These are phyloP conservation scores for Vitis rupestris DNA, from an alignment of 164 flowering plant species.

Conservation along the genomic window DNA sequence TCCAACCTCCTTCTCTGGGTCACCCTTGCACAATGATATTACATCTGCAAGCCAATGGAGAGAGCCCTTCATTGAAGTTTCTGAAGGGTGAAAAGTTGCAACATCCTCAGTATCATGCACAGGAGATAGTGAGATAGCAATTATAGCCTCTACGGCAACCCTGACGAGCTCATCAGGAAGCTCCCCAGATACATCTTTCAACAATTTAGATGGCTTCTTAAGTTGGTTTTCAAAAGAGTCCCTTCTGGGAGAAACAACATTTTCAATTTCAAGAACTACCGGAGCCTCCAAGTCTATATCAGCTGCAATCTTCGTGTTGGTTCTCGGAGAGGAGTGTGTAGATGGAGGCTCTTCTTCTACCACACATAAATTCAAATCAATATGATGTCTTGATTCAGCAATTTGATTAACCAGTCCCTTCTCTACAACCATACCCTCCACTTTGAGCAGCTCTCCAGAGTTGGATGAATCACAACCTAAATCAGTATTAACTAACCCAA, in stretches of 20 bases:
- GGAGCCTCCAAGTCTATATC: slow-evolving; percentile 64
- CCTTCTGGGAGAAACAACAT: slow-evolving; percentile 1
- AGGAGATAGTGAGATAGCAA: slow-evolving; percentile 42
- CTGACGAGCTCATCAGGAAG: slow-evolving; percentile 20
- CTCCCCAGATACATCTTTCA: slow-evolving; percentile 7
- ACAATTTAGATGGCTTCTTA: slow-evolving; percentile 8
- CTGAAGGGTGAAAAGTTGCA: slow-evolving; percentile 10
- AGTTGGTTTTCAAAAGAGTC: slow-evolving; percentile 14
- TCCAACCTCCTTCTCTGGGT: slow-evolving; percentile 10
- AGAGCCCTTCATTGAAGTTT: slow-evolving; percentile 19
- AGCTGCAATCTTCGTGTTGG: slow-evolving; percentile 15
- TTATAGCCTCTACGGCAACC: slow-evolving; percentile 57
- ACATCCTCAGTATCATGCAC: slow-evolving; percentile 2
- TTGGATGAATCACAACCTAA: not conserved
- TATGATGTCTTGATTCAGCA: slow-evolving; percentile 12
- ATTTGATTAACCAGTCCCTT: not conserved
- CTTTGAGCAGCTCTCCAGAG: not conserved
- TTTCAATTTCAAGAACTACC: slow-evolving; percentile 25
- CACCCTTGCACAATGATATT: slow-evolving; percentile 25
- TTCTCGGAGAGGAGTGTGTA: slow-evolving; percentile 14
- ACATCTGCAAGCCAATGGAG: slow-evolving; percentile 67
- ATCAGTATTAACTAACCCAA: slow-evolving; percentile 5
- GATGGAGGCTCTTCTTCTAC: slow-evolving; percentile 23
- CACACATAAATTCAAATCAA: slow-evolving; percentile 26
- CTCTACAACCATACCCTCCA: not conserved